These are phyloP conservation scores for Ustilaginoidea virens DNA, from an alignment of 2,329 filamentous ascomycete species.

Conservation along the genomic window DNA sequence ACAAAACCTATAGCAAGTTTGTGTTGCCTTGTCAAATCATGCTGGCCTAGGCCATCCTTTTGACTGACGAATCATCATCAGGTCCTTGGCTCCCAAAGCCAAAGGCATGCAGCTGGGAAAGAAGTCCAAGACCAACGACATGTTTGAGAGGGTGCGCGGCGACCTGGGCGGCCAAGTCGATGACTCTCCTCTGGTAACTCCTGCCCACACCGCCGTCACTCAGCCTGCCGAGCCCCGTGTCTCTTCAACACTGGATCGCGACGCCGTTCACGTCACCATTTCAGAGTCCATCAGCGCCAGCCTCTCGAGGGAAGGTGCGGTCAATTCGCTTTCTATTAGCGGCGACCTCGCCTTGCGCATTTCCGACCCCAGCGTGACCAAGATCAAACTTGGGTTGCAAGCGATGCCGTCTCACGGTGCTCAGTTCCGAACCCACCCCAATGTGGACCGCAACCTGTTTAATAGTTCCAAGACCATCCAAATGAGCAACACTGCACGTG, in stretches of 20 bases:
- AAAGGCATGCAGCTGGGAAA: slow-evolving; percentile 99
- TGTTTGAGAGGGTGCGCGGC: slow-evolving; percentile 88
- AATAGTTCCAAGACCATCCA: slow-evolving; percentile 72
- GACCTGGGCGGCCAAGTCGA: slow-evolving; percentile 82
- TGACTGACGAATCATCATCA: slow-evolving; percentile 12
- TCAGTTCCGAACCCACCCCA: slow-evolving; percentile 90
- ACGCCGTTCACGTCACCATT: slow-evolving; percentile 77
- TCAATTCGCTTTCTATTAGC: slow-evolving; percentile 78
- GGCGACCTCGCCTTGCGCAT: slow-evolving; percentile 88
- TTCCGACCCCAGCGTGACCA: slow-evolving; percentile 74
- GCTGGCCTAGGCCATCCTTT: neutral
- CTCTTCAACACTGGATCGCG: slow-evolving; percentile 58
- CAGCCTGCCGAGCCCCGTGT: slow-evolving; percentile 37
- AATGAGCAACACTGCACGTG: slow-evolving; percentile 72
- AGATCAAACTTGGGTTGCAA: slow-evolving; percentile 71
- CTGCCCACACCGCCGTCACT: slow-evolving; percentile 32
- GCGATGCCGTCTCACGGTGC: slow-evolving; percentile 67
- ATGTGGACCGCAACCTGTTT: slow-evolving; percentile 84
- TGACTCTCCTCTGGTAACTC: slow-evolving; percentile 55
- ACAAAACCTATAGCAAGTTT: slow-evolving; percentile 73
- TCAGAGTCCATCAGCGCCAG: slow-evolving; percentile 84
- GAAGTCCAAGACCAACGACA: slow-evolving; percentile 94
- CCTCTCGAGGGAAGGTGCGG: slow-evolving; percentile 70
- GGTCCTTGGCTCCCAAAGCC: slow-evolving; percentile 56
- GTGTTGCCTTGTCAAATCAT: no score